These are phyloP conservation scores for Picea abies DNA, from an alignment of 83 land plant species.

Conservation along the genomic window DNA sequence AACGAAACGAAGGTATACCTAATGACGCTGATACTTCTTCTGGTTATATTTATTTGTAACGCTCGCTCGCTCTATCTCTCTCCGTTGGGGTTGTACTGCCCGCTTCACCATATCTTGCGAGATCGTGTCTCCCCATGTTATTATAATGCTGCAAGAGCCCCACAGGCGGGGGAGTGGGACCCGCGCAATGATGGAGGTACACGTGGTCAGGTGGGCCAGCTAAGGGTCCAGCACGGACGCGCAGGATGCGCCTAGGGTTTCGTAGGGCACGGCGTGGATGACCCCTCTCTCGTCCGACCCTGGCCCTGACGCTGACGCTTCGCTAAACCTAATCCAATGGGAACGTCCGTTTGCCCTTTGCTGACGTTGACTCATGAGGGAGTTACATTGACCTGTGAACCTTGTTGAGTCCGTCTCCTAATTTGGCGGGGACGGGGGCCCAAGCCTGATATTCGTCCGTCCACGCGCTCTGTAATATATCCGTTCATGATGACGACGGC, in stretches of 20 bases:
- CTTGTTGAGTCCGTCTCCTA: neutral
- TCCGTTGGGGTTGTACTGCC: constrained; percentile 9
- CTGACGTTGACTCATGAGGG: too few relatives aligned
- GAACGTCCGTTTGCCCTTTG: too few relatives aligned
- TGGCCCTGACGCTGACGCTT: constrained; percentile 14
- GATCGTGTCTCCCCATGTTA: constrained; percentile 11
- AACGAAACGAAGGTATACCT: neutral
- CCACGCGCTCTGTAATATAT: neutral
- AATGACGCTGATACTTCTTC: too few relatives aligned
- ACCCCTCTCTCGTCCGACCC: neutral
- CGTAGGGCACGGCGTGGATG: neutral
- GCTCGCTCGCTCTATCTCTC: too few relatives aligned
- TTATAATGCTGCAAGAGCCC: constrained; percentile 5
- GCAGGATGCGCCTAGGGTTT: constrained; percentile 10
- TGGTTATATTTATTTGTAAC: too few relatives aligned
- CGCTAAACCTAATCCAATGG: neutral
- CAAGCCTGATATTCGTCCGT: too few relatives aligned
- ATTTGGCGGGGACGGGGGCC: too few relatives aligned
- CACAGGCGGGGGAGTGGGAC: constrained; percentile 14
- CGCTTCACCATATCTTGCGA: constrained; percentile 4
- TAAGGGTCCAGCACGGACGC: constrained; percentile 11
- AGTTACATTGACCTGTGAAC: constrained; percentile 1
- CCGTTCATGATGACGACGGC: neutral
- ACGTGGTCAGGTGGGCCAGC: constrained; percentile 6
- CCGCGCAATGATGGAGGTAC: constrained; percentile 1